A percentile compares a stretch with the other conserved stretches of the same genome.
Conservation (phyloP, 352 stramenopile species). For the Globisporangium barbulae region DNA sequence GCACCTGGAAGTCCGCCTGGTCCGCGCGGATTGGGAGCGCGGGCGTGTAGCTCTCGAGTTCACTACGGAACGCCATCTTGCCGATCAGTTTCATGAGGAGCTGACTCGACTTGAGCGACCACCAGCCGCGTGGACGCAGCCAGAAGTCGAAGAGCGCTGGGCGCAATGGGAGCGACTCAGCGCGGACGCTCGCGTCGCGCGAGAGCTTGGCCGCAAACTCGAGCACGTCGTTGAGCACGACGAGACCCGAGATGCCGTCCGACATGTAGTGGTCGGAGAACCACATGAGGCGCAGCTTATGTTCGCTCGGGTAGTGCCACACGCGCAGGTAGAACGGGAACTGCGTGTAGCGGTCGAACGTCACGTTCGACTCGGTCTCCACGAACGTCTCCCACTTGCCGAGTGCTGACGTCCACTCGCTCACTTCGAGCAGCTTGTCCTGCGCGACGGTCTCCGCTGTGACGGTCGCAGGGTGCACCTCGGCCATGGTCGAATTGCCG, state of each 20-base stretch:
- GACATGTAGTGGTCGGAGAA: too few relatives aligned
- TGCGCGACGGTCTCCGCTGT: slow-evolving; percentile 21
- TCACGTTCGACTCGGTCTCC: slow-evolving; percentile 25
- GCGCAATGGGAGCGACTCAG: slow-evolving; percentile 17
- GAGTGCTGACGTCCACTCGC: slow-evolving; percentile 13
- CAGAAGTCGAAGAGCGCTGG: slow-evolving; percentile 31
- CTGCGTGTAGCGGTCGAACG: slow-evolving; percentile 42
- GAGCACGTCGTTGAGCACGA: slow-evolving; percentile 37
- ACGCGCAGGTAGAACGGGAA: slow-evolving; percentile 49
- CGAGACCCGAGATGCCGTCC: slow-evolving; percentile 36
- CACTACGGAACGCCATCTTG: neutral
- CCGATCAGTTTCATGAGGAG: slow-evolving; percentile 20
- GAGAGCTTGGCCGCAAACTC: slow-evolving; percentile 18
- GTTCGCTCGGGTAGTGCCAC: slow-evolving; percentile 32
- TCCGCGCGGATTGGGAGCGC: slow-evolving; percentile 20
- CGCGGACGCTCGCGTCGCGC: slow-evolving; percentile 1
- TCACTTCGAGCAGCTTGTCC: slow-evolving; percentile 19
- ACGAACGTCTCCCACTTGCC: slow-evolving; percentile 32
- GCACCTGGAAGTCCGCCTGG: slow-evolving; percentile 33
- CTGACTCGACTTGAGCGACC: slow-evolving; percentile 17
- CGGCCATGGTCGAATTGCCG: slow-evolving; percentile 29
- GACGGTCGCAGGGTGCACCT: slow-evolving; percentile 34
- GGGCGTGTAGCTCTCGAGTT: neutral
- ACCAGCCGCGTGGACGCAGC: slow-evolving; percentile 21
- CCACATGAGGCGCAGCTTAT: slow-evolving; percentile 29